A percentile compares a stretch with the other conserved stretches of the same genome.
Evolutionary conservation across 108 stramenopile species (phyloP).

Genomic region (Cyclotella cryptica): DNA sequence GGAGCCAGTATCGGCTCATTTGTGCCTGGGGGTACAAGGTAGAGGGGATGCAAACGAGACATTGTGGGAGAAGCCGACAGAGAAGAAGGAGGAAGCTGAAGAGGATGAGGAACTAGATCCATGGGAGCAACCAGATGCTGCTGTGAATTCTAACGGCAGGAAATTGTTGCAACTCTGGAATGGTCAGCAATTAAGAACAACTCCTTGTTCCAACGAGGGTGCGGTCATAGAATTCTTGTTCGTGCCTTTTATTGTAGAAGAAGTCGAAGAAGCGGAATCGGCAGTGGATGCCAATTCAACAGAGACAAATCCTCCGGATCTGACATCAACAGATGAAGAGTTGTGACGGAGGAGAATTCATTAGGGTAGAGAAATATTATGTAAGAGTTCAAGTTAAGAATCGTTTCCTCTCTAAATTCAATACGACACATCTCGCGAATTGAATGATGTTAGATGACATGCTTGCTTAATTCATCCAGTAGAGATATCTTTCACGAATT

Average conservation of each 20-base stretch:
- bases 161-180: slow-evolving; percentile 60
- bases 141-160: slow-evolving; percentile 46
- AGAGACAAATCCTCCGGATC: neutral
- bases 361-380: neutral
- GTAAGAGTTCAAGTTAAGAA: neutral
- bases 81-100: slow-evolving; percentile 50
- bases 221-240: slow-evolving; percentile 81
- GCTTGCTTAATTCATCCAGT: too few relatives aligned
- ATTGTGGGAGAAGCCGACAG: slow-evolving; percentile 58
- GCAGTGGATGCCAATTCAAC: slow-evolving; percentile 25
- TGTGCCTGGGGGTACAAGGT: slow-evolving; percentile 78
- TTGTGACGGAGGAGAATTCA: slow-evolving; percentile 19
- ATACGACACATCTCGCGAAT: neutral
- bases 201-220: slow-evolving; percentile 75
- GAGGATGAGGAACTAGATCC: slow-evolving; percentile 39
- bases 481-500: too few relatives aligned
- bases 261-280: slow-evolving; percentile 58
- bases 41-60: slow-evolving; percentile 74
- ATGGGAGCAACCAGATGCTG: slow-evolving; percentile 52
- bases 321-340: slow-evolving; percentile 26
- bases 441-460: neutral
- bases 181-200: slow-evolving; percentile 72
- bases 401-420: neutral
- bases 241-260: slow-evolving; percentile 80
- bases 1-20: slow-evolving; percentile 55